Percentiles rank a stretch among this genome's conserved stretches.
Conservation (phyloP, 2,329 filamentous ascomycete species). For the Aspergillus intermedius region DNA sequence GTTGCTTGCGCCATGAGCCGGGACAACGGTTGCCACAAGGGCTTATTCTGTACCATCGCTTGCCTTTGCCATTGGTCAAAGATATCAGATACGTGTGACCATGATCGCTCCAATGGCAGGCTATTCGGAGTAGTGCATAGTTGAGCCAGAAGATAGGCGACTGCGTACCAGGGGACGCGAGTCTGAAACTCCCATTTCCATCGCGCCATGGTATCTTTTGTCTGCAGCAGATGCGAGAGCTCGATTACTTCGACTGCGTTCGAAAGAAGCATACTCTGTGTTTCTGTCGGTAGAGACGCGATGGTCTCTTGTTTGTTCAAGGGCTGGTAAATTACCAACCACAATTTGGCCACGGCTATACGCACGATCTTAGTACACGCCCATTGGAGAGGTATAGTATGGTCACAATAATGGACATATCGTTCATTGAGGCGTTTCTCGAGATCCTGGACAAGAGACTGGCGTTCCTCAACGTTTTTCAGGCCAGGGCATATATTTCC, state of each 20-base stretch:
- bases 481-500: slow-evolving; percentile 25
- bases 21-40: too few relatives aligned
- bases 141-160: slow-evolving; percentile 52
- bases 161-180: slow-evolving; percentile 55
- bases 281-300: slow-evolving; percentile 48
- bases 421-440: slow-evolving; percentile 32
- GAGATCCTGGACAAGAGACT: slow-evolving; percentile 40
- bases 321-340: slow-evolving; percentile 43
- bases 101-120: slow-evolving; percentile 28
- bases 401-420: too few relatives aligned
- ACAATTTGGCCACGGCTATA: slow-evolving; percentile 32
- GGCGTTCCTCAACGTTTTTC: slow-evolving; percentile 43
- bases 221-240: slow-evolving; percentile 50
- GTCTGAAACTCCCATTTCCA: slow-evolving; percentile 57
- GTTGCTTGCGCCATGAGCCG: too few relatives aligned
- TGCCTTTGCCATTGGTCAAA: too few relatives aligned
- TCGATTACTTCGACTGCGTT: slow-evolving; percentile 37
- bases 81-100: too few relatives aligned
- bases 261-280: slow-evolving; percentile 31
- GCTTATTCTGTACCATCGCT: too few relatives aligned
- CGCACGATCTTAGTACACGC: too few relatives aligned
- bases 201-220: slow-evolving; percentile 43
- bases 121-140: slow-evolving; percentile 43
- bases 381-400: too few relatives aligned
- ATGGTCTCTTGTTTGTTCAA: slow-evolving; percentile 38